Conservation (phyloP, 2,329 filamentous ascomycete genomes). For the Calycina herbarum region DNA sequence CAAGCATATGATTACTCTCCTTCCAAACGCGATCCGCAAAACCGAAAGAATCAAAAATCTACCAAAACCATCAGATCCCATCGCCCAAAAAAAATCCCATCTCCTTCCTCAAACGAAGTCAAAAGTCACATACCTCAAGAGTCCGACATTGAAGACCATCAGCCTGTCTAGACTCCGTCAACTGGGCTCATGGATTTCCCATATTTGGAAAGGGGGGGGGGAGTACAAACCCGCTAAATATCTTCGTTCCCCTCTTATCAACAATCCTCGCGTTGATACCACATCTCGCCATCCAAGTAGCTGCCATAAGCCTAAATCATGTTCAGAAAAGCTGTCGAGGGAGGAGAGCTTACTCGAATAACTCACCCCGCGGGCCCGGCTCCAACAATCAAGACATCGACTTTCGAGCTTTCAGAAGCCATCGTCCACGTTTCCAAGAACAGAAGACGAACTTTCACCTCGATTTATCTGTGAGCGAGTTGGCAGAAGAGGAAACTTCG, state of each 20-base stretch:
- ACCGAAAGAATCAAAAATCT: conserved; percentile 74
- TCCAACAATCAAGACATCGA: conserved; percentile 51
- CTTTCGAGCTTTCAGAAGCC: conserved; percentile 16
- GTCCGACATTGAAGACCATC: conserved; percentile 62
- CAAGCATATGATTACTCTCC: conserved; percentile 68
- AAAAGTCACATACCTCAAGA: conserved; percentile 53
- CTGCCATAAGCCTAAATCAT: conserved; percentile 45
- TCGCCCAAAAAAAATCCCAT: no score
- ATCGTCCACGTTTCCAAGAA: neutral
- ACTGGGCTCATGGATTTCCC: neutral
- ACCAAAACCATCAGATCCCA: conserved; percentile 31
- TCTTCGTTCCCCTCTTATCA: conserved; percentile 43
- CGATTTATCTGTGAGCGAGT: no score
- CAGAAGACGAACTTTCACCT: no score
- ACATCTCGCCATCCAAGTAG: conserved; percentile 50
- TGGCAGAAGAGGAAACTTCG: no score
- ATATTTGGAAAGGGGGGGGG: neutral
- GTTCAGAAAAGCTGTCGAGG: neutral
- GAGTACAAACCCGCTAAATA: conserved; percentile 25
- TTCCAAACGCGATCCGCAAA: conserved; percentile 64
- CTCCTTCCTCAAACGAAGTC: conserved; percentile 28
- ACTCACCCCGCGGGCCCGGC: conserved; percentile 47
- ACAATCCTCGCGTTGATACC: conserved; percentile 51
- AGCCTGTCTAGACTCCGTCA: conserved; percentile 51
- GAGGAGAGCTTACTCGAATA: neutral